Percentiles rank a stretch among this genome's conserved stretches.
These are phyloP conservation scores for Melaleuca quinquenervia DNA, from an alignment of 345 rosid species.

Conservation along the genomic window DNA sequence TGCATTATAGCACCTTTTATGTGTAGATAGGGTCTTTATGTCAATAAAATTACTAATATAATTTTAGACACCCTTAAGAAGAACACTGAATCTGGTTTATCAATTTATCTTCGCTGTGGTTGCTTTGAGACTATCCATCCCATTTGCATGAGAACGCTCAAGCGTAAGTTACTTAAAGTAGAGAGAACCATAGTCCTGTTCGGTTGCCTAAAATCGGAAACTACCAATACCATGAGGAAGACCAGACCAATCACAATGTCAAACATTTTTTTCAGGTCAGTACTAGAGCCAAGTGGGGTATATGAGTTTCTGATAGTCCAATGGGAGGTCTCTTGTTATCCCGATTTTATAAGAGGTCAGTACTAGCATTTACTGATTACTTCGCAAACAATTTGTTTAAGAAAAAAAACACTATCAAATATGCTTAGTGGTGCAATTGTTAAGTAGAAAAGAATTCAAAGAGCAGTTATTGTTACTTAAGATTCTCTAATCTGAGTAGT, in stretches of 20 bases:
- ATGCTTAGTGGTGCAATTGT: background rate
- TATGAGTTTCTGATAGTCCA: background rate
- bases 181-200: background rate
- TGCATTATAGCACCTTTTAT: background rate
- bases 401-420: background rate
- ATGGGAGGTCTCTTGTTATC: background rate
- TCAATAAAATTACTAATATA: background rate
- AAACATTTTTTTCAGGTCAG: background rate
- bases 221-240: background rate
- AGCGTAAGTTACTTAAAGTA: background rate
- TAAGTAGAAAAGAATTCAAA: background rate
- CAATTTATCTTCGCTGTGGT: background rate
- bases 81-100: background rate
- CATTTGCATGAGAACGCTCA: background rate
- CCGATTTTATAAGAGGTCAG: background rate
- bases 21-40: background rate
- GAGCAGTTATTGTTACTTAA: background rate
- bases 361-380: background rate
- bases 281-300: background rate
- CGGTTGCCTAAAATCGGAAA: background rate
- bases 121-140: background rate
- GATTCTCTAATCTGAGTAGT: background rate
- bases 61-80: background rate
- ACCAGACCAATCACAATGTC: background rate
- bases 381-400: background rate